phyloP scores from a whole-genome alignment of 2,329 filamentous ascomycete genomes.

The Stemphylium lycopersici region DNA sequence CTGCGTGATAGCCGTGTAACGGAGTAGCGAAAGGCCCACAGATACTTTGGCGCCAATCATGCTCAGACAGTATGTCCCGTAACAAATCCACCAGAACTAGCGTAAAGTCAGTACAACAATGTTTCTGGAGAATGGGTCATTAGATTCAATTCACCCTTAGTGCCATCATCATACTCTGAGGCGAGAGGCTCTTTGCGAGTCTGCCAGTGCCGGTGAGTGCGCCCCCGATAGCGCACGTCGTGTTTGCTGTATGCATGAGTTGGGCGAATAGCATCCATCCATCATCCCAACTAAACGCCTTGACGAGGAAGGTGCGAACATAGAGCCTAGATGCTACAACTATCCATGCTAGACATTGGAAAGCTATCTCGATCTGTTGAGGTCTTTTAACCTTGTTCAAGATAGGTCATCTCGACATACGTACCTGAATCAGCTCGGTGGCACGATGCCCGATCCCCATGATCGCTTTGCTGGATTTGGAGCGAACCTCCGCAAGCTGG shows the following conservation, averaged over 20 bases:
- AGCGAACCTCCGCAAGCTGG: not conserved
- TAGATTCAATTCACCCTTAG: not conserved
- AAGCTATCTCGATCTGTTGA: not conserved
- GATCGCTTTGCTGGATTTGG: not conserved
- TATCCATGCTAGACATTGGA: conserved; percentile 3
- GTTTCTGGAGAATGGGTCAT: not conserved
- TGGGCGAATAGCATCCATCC: conserved; percentile 20
- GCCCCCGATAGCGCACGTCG: conserved; percentile 5
- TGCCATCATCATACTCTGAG: conserved; percentile 3
- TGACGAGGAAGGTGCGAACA: conserved; percentile 13
- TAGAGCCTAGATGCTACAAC: conserved; percentile 12
- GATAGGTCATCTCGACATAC: not conserved
- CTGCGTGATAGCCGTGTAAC: conserved; percentile 30
- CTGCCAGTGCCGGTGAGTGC: conserved; percentile 9
- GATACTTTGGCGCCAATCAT: conserved; percentile 19
- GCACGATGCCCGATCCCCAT: not conserved
- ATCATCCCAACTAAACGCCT: conserved; percentile 20
- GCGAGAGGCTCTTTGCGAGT: conserved; percentile 2
- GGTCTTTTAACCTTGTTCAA: not conserved
- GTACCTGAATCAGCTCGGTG: not conserved
- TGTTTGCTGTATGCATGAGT: conserved; percentile 6
- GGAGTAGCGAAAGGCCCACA: conserved; percentile 14
- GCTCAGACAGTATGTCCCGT: conserved; percentile 8
- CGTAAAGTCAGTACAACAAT: not conserved
- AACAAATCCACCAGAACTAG: conserved; percentile 17